phyloP scores from a whole-genome alignment of 768 basidiomycete genomes.

The Serendipita vermifera region DNA sequence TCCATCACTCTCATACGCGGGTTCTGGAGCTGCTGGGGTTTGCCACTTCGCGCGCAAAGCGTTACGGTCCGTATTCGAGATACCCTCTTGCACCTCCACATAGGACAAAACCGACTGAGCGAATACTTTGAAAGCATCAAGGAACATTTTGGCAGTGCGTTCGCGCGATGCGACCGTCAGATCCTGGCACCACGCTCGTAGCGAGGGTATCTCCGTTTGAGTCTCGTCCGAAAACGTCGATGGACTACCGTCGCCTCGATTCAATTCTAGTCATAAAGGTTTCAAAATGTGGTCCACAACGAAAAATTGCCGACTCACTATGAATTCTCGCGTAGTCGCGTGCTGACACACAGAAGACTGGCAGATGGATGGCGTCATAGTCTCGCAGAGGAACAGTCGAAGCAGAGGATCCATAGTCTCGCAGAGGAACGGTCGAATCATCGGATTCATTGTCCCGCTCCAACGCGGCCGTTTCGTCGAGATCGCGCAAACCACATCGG shows the following conservation, averaged over 20 bases:
- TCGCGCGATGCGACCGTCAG: constrained; percentile 43
- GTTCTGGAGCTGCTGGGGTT: not conserved
- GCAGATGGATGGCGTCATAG: constrained; percentile 46
- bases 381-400: too few relatives aligned
- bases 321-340: constrained; percentile 48
- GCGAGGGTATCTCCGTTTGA: constrained; percentile 43
- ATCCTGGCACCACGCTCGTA: constrained; percentile 46
- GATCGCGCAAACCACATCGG: constrained; percentile 42
- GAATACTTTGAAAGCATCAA: constrained; percentile 38
- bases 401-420: too few relatives aligned
- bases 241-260: constrained; percentile 48
- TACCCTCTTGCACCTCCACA: constrained; percentile 38
- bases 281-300: too few relatives aligned
- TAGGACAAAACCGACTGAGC: constrained; percentile 35
- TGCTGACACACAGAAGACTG: constrained; percentile 48
- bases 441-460: constrained; percentile 44
- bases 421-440: constrained; percentile 36
- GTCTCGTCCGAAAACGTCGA: constrained; percentile 40
- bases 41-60: constrained; percentile 37
- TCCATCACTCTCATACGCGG: too few relatives aligned
- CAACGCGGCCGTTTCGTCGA: constrained; percentile 48
- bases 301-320: constrained; percentile 28
- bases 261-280: too few relatives aligned
- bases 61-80: constrained; percentile 39
- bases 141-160: constrained; percentile 31